Conservation (phyloP, 2,329 filamentous ascomycete genomes). For the Alternaria rosae region DNA sequence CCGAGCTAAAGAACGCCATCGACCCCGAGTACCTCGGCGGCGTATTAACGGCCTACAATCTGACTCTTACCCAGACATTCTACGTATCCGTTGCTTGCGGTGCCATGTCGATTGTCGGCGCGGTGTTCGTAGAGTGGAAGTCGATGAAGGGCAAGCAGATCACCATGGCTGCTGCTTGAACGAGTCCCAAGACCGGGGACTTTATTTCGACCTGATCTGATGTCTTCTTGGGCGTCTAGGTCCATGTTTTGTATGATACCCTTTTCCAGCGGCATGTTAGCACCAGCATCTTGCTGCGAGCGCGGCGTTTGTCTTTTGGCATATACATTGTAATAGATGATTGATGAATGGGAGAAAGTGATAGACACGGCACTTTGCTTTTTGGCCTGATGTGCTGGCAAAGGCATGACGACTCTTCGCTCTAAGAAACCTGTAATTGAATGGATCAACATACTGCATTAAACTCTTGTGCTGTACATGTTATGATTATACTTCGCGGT, state of each 20-base stretch:
- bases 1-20: slow-evolving; percentile 62
- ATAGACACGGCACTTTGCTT: background rate
- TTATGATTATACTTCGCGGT: background rate
- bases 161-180: slow-evolving; percentile 45
- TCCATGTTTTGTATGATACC: slow-evolving; percentile 11
- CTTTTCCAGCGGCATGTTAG: slow-evolving; percentile 5
- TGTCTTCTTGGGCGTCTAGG: background rate
- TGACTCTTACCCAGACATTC: slow-evolving; percentile 65
- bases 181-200: background rate
- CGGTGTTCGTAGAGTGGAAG: slow-evolving; percentile 67
- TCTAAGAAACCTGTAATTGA: slow-evolving; percentile 1
- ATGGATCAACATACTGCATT: background rate
- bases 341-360: background rate
- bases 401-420: slow-evolving; percentile 11
- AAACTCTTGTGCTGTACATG: background rate
- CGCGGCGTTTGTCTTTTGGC: slow-evolving; percentile 11
- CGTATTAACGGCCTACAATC: slow-evolving; percentile 71
- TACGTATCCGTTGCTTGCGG: slow-evolving; percentile 66
- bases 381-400: background rate
- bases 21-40: slow-evolving; percentile 55
- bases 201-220: background rate
- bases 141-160: slow-evolving; percentile 68
- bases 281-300: slow-evolving; percentile 6
- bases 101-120: slow-evolving; percentile 62
- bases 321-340: slow-evolving; percentile 10